These are phyloP conservation scores for Cinnamomum micranthum DNA, from an alignment of 164 flowering plant species.

Conservation along the genomic window DNA sequence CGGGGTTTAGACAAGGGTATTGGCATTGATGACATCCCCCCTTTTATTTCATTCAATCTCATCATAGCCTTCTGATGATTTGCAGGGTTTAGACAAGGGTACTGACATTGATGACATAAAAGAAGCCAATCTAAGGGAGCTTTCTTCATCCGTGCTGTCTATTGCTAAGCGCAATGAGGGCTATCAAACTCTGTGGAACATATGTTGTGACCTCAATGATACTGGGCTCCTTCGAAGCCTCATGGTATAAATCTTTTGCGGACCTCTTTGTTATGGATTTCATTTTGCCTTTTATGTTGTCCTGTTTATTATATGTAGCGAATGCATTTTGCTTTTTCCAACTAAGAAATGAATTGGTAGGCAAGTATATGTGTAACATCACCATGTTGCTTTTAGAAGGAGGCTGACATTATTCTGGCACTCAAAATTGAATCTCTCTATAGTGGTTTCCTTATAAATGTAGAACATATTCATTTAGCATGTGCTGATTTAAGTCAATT, in stretches of 20 bases:
- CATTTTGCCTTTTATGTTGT: neutral
- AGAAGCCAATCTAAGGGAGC: conserved; percentile 40
- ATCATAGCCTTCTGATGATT: conserved; percentile 3
- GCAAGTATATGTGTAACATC: no score
- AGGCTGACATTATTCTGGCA: neutral
- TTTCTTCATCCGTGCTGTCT: conserved; percentile 49
- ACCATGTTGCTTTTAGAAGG: neutral
- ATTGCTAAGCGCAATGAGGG: conserved; percentile 84
- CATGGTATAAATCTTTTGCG: conserved; percentile 49
- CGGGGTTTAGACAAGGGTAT: no score
- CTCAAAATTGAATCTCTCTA: no score
- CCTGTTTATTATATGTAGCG: neutral
- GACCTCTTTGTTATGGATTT: conserved; percentile 9
- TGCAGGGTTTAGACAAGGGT: conserved; percentile 47
- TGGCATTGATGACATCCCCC: no score
- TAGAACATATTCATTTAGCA: no score
- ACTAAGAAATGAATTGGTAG: neutral
- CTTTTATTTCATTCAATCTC: neutral
- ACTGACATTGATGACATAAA: conserved; percentile 31
- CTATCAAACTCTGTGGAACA: conserved; percentile 72
- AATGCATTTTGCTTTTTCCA: neutral
- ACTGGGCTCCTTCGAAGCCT: conserved; percentile 60
- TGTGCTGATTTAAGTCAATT: no score
- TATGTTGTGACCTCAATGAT: conserved; percentile 85
- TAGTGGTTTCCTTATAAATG: no score